These are phyloP conservation scores for Polygonum maritimum DNA, from an alignment of 148 eudicot genomes.

Conservation along the genomic window DNA sequence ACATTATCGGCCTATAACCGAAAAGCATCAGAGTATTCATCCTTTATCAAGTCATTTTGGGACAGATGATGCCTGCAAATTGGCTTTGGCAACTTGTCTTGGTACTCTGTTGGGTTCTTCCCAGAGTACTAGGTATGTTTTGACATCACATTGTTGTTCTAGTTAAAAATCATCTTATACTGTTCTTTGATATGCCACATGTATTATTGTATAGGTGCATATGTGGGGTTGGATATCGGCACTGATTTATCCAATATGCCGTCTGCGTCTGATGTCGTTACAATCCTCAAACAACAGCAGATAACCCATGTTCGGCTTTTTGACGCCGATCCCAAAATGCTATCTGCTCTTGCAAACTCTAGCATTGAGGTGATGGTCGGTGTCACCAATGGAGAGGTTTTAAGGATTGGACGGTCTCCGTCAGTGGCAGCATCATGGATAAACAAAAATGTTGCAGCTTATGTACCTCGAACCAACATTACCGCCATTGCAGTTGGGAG, in stretches of 20 bases:
- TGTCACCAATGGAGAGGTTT: conserved; percentile 63
- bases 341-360: conserved; percentile 65
- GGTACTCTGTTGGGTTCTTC: not conserved
- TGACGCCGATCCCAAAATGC: conserved; percentile 63
- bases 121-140: not conserved
- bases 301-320: conserved; percentile 81
- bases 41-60: not conserved
- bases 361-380: conserved; percentile 77
- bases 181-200: not conserved
- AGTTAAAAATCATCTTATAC: not conserved
- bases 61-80: conserved; percentile 8
- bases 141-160: not conserved
- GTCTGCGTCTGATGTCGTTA: conserved; percentile 46
- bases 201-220: conserved; percentile 30
- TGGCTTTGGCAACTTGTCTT: conserved; percentile 6
- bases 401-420: conserved; percentile 60
- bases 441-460: conserved; percentile 65
- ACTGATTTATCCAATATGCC: conserved; percentile 61
- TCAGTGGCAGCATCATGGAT: conserved; percentile 79
- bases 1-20: not conserved
- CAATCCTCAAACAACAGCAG: conserved; percentile 46
- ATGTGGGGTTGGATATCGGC: conserved; percentile 62
- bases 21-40: not conserved
- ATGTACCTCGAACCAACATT: conserved; percentile 73
- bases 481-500: conserved; percentile 78